Percentiles rank a stretch among this genome's conserved stretches.
Evolutionary conservation across 2,329 filamentous ascomycete genomes (phyloP).

Genomic region (Fusarium coffeatum): DNA sequence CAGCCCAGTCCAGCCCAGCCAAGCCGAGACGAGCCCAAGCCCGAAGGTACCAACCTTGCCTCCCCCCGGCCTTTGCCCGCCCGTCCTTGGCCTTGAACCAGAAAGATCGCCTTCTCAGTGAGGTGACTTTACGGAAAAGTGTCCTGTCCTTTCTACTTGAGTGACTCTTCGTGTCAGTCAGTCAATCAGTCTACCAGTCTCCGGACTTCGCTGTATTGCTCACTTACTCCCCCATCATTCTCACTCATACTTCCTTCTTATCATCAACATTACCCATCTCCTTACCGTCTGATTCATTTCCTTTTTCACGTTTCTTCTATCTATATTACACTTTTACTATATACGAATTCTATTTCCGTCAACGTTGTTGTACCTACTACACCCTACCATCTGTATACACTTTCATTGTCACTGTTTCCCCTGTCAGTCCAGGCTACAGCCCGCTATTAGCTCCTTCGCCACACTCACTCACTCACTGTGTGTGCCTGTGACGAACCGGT

Average conservation of each 20-base stretch:
- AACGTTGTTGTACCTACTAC: not conserved
- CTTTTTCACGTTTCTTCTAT: not conserved
- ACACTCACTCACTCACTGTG: constrained; percentile 32
- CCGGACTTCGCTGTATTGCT: constrained; percentile 49
- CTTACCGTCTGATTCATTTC: constrained; percentile 31
- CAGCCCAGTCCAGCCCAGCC: constrained; percentile 38
- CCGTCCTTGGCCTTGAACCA: constrained; percentile 30
- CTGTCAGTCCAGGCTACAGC: constrained; percentile 43
- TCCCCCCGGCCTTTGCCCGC: constrained; percentile 18
- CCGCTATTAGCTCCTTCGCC: constrained; percentile 42
- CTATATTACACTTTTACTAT: constrained; percentile 18
- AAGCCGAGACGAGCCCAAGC: constrained; percentile 38
- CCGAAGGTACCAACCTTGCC: constrained; percentile 42
- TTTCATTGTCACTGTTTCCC: constrained; percentile 21
- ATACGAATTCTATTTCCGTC: constrained; percentile 24
- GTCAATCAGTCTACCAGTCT: constrained; percentile 22
- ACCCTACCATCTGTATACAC: constrained; percentile 11
- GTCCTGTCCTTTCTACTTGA: constrained; percentile 33
- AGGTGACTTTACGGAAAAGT: constrained; percentile 42
- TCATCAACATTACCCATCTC: constrained; percentile 21
- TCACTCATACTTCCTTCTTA: constrained; percentile 22
- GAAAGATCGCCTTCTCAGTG: constrained; percentile 37
- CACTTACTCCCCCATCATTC: constrained; percentile 34
- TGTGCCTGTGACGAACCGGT: constrained; percentile 33
- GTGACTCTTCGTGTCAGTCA: constrained; percentile 39